Percentiles rank a stretch among this genome's conserved stretches.
These are phyloP conservation scores for Cryptosporidium meleagridis DNA, from an alignment of 169 alveolate genomes.

Conservation along the genomic window DNA sequence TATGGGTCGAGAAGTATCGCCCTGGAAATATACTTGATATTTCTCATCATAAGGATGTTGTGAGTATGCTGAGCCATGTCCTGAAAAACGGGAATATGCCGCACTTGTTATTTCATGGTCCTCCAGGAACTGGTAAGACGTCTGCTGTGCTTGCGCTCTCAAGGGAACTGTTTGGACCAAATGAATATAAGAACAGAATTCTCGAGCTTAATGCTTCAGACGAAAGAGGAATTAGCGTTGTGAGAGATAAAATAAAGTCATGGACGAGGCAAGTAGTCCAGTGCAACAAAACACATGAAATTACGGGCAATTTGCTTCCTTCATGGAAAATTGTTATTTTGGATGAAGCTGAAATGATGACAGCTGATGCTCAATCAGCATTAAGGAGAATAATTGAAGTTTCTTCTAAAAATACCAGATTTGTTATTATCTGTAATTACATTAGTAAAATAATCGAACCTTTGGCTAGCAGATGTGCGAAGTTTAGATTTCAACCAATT, in stretches of 20 bases:
- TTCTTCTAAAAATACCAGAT: conserved; percentile 94
- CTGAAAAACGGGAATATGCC: conserved; percentile 88
- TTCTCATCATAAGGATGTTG: conserved; percentile 85
- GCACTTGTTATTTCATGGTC: conserved; percentile 96
- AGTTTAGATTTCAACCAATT: conserved; percentile 94
- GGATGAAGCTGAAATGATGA: conserved; percentile 99
- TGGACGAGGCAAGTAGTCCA: conserved; percentile 95
- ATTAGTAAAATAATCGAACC: conserved; percentile 96
- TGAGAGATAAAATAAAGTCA: conserved; percentile 96
- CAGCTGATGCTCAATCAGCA: conserved; percentile 99
- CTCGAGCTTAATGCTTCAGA: conserved; percentile 99
- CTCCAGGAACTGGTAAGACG: conserved; percentile 99
- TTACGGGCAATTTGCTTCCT: conserved; percentile 88
- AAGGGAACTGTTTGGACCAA: conserved; percentile 93
- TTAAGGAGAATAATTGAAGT: conserved; percentile 97
- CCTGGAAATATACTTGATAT: conserved; percentile 84
- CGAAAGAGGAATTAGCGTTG: conserved; percentile 97
- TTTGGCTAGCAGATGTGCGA: conserved; percentile 94
- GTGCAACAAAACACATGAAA: conserved; percentile 84
- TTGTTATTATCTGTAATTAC: conserved; percentile 98
- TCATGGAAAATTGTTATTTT: conserved; percentile 94
- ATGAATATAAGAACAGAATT: conserved; percentile 92
- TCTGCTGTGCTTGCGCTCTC: conserved; percentile 96
- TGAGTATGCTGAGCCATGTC: conserved; percentile 83
- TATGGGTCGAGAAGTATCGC: conserved; percentile 89